Percentiles rank a stretch among this genome's conserved stretches.
Evolutionary conservation across 108 stramenopile genomes (phyloP).

Genomic region (Seminavis robusta): DNA sequence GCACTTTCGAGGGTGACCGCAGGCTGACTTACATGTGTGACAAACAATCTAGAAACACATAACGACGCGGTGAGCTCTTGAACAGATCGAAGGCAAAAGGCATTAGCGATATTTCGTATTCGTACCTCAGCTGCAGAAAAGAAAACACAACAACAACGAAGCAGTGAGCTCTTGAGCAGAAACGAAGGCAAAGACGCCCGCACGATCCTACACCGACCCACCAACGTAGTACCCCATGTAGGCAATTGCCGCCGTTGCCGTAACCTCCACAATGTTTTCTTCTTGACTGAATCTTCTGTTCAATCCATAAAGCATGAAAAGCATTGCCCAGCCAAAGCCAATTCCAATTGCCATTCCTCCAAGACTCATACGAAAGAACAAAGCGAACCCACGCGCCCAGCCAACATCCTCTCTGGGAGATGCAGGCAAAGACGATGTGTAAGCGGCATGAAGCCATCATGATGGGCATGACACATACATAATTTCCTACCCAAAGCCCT

Average conservation of each 20-base stretch:
- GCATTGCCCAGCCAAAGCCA: constrained; percentile 43
- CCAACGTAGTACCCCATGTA: constrained; percentile 82
- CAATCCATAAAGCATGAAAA: constrained; percentile 36
- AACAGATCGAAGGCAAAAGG: no score
- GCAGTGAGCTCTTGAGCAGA: no score
- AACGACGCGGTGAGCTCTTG: no score
- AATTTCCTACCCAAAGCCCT: constrained; percentile 53
- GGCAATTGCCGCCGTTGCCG: constrained; percentile 67
- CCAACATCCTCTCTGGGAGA: constrained; percentile 32
- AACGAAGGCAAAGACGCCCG: no score
- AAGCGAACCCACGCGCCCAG: constrained; percentile 28
- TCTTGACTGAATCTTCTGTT: constrained; percentile 61
- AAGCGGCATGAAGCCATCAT: constrained; percentile 5
- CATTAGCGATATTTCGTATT: no score
- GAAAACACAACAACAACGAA: no score
- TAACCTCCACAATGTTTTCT: constrained; percentile 80
- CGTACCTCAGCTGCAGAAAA: no score
- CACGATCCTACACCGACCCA: constrained; percentile 50
- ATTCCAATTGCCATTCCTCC: constrained; percentile 82
- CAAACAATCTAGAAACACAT: no score
- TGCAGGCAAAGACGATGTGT: not conserved
- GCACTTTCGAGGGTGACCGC: no score
- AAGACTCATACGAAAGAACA: constrained; percentile 69
- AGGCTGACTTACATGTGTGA: no score
- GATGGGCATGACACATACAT: constrained; percentile 13